Base-by-base conservation (phyloP, 1,284 basidiomycete genomes). In the Cutaneotrichosporon cavernicola region DNA sequence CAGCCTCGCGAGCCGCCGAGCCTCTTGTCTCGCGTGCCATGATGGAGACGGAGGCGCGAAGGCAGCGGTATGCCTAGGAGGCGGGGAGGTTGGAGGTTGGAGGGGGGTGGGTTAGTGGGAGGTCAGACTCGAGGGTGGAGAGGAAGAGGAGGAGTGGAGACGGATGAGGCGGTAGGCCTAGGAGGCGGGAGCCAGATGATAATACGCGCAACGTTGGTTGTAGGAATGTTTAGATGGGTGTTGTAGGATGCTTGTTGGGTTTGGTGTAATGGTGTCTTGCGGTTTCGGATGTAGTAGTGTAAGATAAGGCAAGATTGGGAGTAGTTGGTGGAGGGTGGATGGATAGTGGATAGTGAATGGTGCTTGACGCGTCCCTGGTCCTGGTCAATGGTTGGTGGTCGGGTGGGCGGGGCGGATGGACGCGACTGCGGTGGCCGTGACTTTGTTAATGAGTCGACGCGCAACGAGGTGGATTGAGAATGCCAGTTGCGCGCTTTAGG, bases 21-120 rank as follows among this genome's bases (percentile, higher is more conserved):
- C 50, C 64, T 38, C 65, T 60, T 49, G 62, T 68, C 61, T 64
- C 64, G 58, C 46, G 51, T 5, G 43, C 60, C 60, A 61, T 61
- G 32, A 7, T 50, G 18, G 59, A 49, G 46, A n/a, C 13, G 36
- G 5, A n/a, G 36, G 11, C 30, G 30, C 22, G 36, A 38, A 14
- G 34, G 11, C 18, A 10, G 14, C 26, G 26, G 16, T n/a, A 22
- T 31, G 53, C 8, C 18, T 38, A 16, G n/a, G 18, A 21, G 53
- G 53, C 14, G n/a, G n/a, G 34, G 34, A 38, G 32, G 34, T 13
- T 13, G 30, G n/a, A 36, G 53, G 18, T 31, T 14, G 31, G 53
- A 22, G n/a, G n/a, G n/a, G n/a, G n/a, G n/a, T n/a, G n/a, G n/a
- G n/a, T n/a, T n/a, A n/a, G n/a, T n/a, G n/a, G 34, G 34, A 38